Percentiles rank a stretch among this genome's conserved stretches.
phyloP scores from a whole-genome alignment of 257 asterid species.

The Eucommia ulmoides region DNA sequence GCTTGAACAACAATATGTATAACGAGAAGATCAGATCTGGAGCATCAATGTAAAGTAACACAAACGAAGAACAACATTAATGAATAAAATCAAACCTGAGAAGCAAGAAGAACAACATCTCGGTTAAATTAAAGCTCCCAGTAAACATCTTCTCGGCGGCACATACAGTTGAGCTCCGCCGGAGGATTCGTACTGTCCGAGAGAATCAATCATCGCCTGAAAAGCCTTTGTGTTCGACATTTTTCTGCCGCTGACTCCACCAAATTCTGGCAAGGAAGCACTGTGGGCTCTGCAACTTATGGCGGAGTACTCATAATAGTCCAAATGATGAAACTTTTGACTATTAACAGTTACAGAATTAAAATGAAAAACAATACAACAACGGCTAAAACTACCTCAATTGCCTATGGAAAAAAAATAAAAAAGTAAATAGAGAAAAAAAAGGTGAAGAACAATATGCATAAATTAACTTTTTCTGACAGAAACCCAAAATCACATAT shows the following conservation, averaged over 20 bases:
- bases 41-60: background rate
- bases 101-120: conserved; percentile 73
- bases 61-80: background rate
- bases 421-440: too few species aligned
- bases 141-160: conserved; percentile 90
- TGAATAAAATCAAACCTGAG: conserved; percentile 39
- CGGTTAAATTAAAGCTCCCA: conserved; percentile 69
- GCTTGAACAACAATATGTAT: too few species aligned
- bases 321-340: conserved; percentile 8
- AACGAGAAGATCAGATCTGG: background rate
- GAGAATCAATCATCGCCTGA: conserved; percentile 34
- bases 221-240: conserved; percentile 72
- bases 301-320: conserved; percentile 45
- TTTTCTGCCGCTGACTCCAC: conserved; percentile 76
- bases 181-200: conserved; percentile 35
- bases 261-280: conserved; percentile 66
- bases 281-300: conserved; percentile 66
- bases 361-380: conserved; percentile 22
- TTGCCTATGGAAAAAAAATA: too few species aligned
- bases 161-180: conserved; percentile 75
- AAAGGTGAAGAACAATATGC: background rate
- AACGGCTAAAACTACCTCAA: conserved; percentile 12
- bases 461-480: background rate
- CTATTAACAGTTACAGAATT: conserved; percentile 20
- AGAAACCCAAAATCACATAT: background rate